These are phyloP conservation scores for Litsea cubeba DNA, from an alignment of 164 flowering plant genomes.

Conservation along the genomic window DNA sequence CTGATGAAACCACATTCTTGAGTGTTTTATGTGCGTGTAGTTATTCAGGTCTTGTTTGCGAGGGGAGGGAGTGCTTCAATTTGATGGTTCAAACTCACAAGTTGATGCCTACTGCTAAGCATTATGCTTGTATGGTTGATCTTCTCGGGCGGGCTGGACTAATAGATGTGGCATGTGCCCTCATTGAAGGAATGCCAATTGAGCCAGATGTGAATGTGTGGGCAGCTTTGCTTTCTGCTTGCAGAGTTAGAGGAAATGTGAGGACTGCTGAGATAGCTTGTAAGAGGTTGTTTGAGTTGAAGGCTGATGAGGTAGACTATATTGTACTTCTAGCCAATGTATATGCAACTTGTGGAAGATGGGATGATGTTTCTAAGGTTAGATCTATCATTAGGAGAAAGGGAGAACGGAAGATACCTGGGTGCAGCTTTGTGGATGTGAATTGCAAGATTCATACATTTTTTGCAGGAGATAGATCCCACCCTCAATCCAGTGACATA, in stretches of 20 bases:
- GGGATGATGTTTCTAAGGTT: conserved; percentile 20
- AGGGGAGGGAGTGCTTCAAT: conserved; percentile 18
- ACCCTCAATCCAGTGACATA: conserved; percentile 13
- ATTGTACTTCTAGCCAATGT: conserved; percentile 21
- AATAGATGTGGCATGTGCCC: conserved; percentile 17
- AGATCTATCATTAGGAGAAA: conserved; percentile 13
- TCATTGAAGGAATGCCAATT: conserved; percentile 17
- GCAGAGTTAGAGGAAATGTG: conserved; percentile 12
- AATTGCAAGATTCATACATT: conserved; percentile 16
- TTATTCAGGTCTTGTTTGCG: conserved; percentile 24
- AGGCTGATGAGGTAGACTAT: conserved; percentile 13
- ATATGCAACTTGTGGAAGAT: conserved; percentile 22
- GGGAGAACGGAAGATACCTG: conserved; percentile 19
- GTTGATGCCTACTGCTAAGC: conserved; percentile 13
- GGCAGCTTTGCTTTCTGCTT: conserved; percentile 24
- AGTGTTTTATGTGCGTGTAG: conserved; percentile 27
- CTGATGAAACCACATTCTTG: conserved; percentile 18
- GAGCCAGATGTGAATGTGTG: conserved; percentile 19
- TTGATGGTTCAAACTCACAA: conserved; percentile 9
- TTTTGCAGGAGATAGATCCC: conserved; percentile 23
- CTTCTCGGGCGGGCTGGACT: conserved; percentile 28
- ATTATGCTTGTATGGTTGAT: conserved; percentile 30
- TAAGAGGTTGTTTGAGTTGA: conserved; percentile 16
- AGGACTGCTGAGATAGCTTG: conserved; percentile 18
- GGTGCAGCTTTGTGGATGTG: conserved; percentile 25